These are phyloP conservation scores for Oryza rufipogon DNA, from an alignment of 176 grass and related monocot species.

Conservation along the genomic window DNA sequence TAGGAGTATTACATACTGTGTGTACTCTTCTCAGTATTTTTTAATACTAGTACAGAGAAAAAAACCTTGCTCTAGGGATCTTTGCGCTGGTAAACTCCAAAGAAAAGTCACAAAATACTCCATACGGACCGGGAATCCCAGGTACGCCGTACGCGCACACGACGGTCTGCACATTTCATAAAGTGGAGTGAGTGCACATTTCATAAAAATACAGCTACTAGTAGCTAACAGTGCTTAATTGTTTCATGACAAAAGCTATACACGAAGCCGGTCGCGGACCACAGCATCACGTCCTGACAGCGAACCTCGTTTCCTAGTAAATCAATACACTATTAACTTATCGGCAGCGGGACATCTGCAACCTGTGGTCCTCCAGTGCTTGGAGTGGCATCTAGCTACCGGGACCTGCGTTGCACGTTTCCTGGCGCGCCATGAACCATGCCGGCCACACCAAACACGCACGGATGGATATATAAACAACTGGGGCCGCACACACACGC, in stretches of 20 bases:
- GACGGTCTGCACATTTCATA: not conserved
- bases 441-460: conserved; percentile 3
- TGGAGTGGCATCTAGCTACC: not conserved
- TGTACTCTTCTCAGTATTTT: no score
- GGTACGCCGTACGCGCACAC: not conserved
- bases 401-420: not conserved
- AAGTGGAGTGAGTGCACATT: not conserved
- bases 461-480: not conserved
- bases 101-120: not conserved
- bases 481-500: not conserved
- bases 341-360: not conserved
- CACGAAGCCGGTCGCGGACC: not conserved
- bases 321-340: not conserved
- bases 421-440: not conserved
- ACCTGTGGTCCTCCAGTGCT: not conserved
- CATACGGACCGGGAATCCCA: not conserved
- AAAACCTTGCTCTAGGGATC: no score
- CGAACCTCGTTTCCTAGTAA: not conserved
- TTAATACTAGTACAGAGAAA: not conserved
- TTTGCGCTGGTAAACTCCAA: no score
- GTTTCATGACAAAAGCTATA: not conserved
- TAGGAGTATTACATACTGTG: not conserved
- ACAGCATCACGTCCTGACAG: not conserved
- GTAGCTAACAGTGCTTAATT: not conserved
- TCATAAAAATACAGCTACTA: not conserved